phyloP scores from a whole-genome alignment of 495 filamentous ascomycete genomes.

The Penicillium mononematosum region DNA sequence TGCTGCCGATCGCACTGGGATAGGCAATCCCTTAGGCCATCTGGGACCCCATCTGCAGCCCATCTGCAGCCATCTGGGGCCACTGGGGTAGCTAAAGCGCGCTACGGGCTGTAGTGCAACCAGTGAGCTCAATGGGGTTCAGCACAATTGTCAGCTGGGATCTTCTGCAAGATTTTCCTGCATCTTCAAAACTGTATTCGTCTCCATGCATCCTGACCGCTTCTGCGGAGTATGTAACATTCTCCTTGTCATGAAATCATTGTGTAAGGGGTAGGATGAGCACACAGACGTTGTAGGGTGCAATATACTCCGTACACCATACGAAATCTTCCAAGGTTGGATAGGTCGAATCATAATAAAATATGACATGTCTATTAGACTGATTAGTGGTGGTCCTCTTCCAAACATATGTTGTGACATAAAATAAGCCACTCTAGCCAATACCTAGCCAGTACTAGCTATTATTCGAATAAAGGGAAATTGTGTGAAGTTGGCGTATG shows the following conservation, averaged over 20 bases:
- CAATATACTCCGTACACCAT: neutral
- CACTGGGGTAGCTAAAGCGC: conserved; percentile 12
- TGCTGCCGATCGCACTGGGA: conserved; percentile 22
- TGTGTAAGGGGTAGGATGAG: neutral
- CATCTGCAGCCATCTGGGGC: conserved; percentile 14
- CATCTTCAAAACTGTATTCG: conserved; percentile 5
- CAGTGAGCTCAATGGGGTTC: conserved; percentile 26
- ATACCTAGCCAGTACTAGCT: no score
- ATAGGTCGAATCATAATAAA: neutral
- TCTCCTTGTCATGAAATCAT: neutral
- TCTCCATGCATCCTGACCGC: conserved; percentile 22
- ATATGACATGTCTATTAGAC: neutral
- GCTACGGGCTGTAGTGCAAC: conserved; percentile 30
- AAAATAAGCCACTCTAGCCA: no score
- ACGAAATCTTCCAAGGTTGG: neutral
- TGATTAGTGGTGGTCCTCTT: no score
- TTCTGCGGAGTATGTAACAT: neutral
- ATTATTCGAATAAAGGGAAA: neutral
- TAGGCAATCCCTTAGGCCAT: conserved; percentile 18
- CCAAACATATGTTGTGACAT: no score
- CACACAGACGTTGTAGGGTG: neutral
- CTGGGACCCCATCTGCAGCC: conserved; percentile 20
- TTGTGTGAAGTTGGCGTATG: no score
- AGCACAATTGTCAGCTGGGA: conserved; percentile 27
- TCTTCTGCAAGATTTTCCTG: conserved; percentile 16